A percentile compares a stretch with the other conserved stretches of the same genome.
Conservation (phyloP, 225 moss, liverwort and hornwort species). For the Physcomitrellopsis africana region DNA sequence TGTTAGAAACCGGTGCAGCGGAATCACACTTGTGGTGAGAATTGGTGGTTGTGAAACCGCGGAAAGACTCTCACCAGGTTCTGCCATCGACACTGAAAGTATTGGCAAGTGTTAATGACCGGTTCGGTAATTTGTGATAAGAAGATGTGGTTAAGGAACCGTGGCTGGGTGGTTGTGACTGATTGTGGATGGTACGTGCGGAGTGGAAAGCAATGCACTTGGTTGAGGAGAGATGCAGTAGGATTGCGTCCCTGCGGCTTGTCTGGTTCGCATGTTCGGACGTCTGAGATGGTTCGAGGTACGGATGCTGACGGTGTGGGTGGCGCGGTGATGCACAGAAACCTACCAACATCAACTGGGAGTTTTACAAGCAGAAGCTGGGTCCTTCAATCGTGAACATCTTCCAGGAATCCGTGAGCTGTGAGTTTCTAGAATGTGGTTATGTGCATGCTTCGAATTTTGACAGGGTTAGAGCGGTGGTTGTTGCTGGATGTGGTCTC, state of each 20-base stretch:
- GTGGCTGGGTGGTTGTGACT: not conserved
- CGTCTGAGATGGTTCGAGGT: slow-evolving; percentile 10
- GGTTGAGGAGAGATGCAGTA: no score
- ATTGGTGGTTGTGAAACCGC: slow-evolving; percentile 29
- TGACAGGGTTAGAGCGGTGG: not conserved
- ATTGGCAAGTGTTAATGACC: not conserved
- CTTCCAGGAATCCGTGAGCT: slow-evolving; percentile 73
- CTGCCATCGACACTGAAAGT: not conserved
- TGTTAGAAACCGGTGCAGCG: slow-evolving; percentile 23
- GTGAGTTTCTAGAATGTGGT: slow-evolving; percentile 50
- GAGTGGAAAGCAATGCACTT: not conserved
- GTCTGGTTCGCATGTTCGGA: not conserved
- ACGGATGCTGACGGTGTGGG: slow-evolving; percentile 6
- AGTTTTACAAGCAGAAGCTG: slow-evolving; percentile 83
- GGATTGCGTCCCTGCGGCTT: no score
- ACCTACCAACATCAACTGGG: slow-evolving; percentile 84
- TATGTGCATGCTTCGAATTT: not conserved
- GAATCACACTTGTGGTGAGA: slow-evolving; percentile 25
- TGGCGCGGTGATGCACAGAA: slow-evolving; percentile 56
- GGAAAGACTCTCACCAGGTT: slow-evolving; percentile 26
- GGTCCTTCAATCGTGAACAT: slow-evolving; percentile 87
- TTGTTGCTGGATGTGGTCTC: not conserved
- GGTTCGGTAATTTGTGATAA: not conserved
- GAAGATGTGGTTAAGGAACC: not conserved
- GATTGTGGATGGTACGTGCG: not conserved